Evolutionary conservation across 352 stramenopile species (phyloP).

Genomic region (Pythium oligandrum): DNA sequence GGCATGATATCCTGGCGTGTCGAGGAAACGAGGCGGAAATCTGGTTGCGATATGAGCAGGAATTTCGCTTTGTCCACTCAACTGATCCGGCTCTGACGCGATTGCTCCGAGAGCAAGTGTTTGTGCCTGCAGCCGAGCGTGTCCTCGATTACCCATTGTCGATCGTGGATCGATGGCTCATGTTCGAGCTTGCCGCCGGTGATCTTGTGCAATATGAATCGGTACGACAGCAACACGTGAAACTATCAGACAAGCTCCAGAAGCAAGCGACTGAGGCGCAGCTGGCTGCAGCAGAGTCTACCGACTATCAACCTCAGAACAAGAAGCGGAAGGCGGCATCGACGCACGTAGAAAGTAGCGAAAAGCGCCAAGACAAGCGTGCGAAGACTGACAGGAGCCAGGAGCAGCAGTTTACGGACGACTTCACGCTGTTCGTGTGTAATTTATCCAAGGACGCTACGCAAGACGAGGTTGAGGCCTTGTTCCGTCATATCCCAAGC

Average conservation of each 20-base stretch:
- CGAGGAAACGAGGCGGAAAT: conserved; percentile 24
- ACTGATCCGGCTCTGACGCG: conserved; percentile 5
- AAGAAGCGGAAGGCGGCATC: conserved; percentile 14
- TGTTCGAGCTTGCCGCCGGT: conserved; percentile 13
- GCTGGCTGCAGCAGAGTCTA: not conserved
- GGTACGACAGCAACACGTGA: conserved; percentile 7
- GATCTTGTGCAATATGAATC: conserved; percentile 6
- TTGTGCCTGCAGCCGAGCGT: conserved; percentile 14
- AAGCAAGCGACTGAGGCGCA: conserved; percentile 1
- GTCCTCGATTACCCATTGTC: conserved; percentile 19
- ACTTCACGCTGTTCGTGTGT: conserved; percentile 64
- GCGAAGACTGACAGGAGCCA: not conserved
- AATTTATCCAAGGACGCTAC: conserved; percentile 58
- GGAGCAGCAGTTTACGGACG: conserved; percentile 36
- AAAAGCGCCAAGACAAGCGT: conserved; percentile 6
- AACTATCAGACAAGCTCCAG: conserved; percentile 2
- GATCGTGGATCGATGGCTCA: conserved; percentile 21
- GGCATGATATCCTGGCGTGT: conserved; percentile 23
- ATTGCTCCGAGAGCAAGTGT: conserved; percentile 34
- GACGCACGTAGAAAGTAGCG: not conserved
- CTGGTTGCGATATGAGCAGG: conserved; percentile 49
- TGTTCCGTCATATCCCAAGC: conserved; percentile 42
- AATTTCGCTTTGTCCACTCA: conserved; percentile 16
- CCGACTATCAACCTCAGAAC: not conserved
- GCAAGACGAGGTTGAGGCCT: conserved; percentile 37